Base-by-base conservation (phyloP, 2,329 filamentous ascomycete genomes). In the Cryphonectria parasitica region DNA sequence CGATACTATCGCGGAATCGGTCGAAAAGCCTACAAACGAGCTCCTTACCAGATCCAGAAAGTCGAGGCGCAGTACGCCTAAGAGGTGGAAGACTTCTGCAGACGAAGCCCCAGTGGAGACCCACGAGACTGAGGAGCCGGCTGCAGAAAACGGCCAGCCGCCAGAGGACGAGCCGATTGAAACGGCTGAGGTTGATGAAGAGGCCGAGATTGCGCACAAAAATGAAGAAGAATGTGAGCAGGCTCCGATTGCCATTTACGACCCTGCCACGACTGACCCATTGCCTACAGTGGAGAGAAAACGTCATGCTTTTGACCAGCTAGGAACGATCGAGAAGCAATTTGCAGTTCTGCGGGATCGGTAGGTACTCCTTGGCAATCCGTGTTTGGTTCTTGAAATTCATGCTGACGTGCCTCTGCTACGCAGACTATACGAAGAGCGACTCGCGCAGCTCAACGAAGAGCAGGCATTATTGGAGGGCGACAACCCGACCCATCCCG, bases 281-380 rank as follows among this genome's bases (percentile, higher is more conserved):
- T 76, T 77, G 71, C 78, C 75, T 71, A 72, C 76, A 95, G 93
- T 92, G 74, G 89, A 92, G 76, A 90, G 90, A 77, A 96, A 95
- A 82, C 90, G 90, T 77, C 88, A 88, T 45, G 95, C 95, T 0
- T 91, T 95, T 77, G 92, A 94, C 69, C 90, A 94, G 74, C 87
- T 98, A 75, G 86, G 89, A 25, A 88, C 89, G 25, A 92, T 99
- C 60, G 95, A 98, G 79, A 92, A 92, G 79, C 93, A 96, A 78
- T 99, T 99, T 82, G 89, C 91, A 71, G 88, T 92, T 25, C 93
- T 98, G 77, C 89, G 94, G 76, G 94, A 94, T 74, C 91, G 90
- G 91, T 92, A 78, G 76, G 86, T 81, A 64, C 43, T 25, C 3
- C 15, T 10, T 34, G 17, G 28, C 25, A 2, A 36, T 31, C 15